These are phyloP conservation scores for Dysphania ambrosioides DNA, from an alignment of 148 eudicot genomes.

Conservation along the genomic window DNA sequence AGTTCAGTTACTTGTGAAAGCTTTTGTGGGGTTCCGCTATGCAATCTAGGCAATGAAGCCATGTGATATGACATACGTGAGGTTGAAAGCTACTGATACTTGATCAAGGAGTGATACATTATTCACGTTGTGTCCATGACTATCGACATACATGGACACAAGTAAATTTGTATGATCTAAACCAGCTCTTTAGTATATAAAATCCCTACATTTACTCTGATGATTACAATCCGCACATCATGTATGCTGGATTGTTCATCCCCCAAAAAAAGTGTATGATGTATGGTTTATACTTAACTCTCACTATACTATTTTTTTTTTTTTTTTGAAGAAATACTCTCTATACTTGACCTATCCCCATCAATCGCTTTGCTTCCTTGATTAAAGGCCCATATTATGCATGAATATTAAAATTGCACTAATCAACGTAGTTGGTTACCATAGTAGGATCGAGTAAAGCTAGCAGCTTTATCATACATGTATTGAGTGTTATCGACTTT, in stretches of 20 bases:
- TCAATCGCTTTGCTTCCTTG: not conserved
- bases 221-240: too few species aligned
- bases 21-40: not conserved
- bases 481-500: not conserved
- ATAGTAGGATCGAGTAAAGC: not conserved
- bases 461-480: not conserved
- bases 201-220: not conserved
- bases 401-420: not conserved
- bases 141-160: not conserved
- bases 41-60: not conserved
- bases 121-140: too few species aligned
- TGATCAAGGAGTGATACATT: not conserved
- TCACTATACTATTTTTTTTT: too few species aligned
- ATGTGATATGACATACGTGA: constrained; percentile 3
- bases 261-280: too few species aligned
- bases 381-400: not conserved
- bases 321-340: not conserved
- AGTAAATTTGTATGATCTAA: not conserved
- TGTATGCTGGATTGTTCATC: too few species aligned
- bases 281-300: too few species aligned
- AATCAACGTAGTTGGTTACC: not conserved
- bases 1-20: constrained; percentile 13
- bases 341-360: not conserved
- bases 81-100: constrained; percentile 9
- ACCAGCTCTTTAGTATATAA: too few species aligned